Evolutionary conservation across 2,329 filamentous ascomycete species (phyloP).

Genomic region (Aspergillus melleus): DNA sequence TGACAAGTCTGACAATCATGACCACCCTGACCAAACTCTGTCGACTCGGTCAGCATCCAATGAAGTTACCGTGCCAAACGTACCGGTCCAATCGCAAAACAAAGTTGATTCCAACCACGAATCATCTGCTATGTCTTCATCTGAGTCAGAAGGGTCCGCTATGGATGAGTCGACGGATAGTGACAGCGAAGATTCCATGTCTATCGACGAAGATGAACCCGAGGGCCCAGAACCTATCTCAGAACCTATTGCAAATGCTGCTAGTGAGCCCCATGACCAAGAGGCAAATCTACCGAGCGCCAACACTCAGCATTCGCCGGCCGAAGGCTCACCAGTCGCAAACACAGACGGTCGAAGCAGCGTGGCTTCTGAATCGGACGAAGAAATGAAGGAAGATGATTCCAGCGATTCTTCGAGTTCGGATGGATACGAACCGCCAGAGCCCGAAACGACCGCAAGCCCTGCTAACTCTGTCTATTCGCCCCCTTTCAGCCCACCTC

Average conservation of each 20-base stretch:
- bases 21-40: background rate
- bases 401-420: slow-evolving; percentile 40
- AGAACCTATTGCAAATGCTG: background rate
- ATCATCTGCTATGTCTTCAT: slow-evolving; percentile 23
- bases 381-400: slow-evolving; percentile 10
- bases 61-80: background rate
- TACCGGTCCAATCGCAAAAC: background rate
- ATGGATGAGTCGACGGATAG: slow-evolving; percentile 42
- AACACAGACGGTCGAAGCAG: slow-evolving; percentile 8
- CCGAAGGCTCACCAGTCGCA: slow-evolving; percentile 5
- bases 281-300: background rate
- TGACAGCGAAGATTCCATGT: slow-evolving; percentile 19
- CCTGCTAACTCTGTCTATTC: slow-evolving; percentile 34
- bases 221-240: slow-evolving; percentile 4
- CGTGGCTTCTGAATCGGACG: slow-evolving; percentile 1
- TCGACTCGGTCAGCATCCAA: background rate
- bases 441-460: slow-evolving; percentile 32
- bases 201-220: slow-evolving; percentile 15
- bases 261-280: slow-evolving; percentile 2
- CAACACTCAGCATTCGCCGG: slow-evolving; percentile 8
- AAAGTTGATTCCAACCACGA: slow-evolving; percentile 12
- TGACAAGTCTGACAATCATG: background rate
- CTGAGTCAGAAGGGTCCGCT: slow-evolving; percentile 33
- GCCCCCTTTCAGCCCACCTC: slow-evolving; percentile 46
- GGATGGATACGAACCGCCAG: slow-evolving; percentile 59